Base-by-base conservation (phyloP, 2,329 filamentous ascomycete genomes). In the Herpotrichia juniperi region DNA sequence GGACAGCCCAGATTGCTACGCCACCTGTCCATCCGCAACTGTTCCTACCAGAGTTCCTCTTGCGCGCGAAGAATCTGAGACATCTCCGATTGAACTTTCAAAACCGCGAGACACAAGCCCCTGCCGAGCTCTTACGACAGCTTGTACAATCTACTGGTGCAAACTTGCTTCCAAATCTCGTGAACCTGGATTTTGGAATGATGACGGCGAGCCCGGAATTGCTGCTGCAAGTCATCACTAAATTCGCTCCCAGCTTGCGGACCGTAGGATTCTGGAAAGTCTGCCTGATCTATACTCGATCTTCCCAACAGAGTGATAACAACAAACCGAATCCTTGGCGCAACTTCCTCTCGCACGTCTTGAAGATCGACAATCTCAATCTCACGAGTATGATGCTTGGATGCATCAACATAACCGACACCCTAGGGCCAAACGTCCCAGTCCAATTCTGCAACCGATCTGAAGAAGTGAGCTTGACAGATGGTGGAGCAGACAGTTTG, bases 381-480 rank as follows among this genome's bases (percentile, higher is more conserved):
- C 37, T 40, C 37, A 40, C 37, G 10, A 21, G 37, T 25, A 40
- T 40, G 37, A 25, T 25, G 37, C 37, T 40, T 7, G 37, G 37
- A 3, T 40, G 10, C 37, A 40, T 40, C 12, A 12, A 25, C 10
- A 19, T 24, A 14, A 40, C 19, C 7, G 21, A 40, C 9, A 6
- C 22, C 9, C 3, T 24, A 24, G 19, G 14, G 7, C 6, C 9
- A 24, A n/a, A 19, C 7, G 21, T 40, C 37, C 14, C 19, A n/a
- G 37, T 40, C 10, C 37, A 14, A 6, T 40, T 40, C 21, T 19
- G 34, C 16, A 37, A 11, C 5, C 34, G 8, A 5, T 19, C 34
- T 5, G 34, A 37, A 19, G 34, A 37, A 17, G 34, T 19, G 12
- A 37, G 34, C 34, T 19, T 17, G 21, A 12, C 34, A n/a, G 34